Evolutionary conservation across 768 basidiomycete species (phyloP).

Genomic region (Trametes villosa): DNA sequence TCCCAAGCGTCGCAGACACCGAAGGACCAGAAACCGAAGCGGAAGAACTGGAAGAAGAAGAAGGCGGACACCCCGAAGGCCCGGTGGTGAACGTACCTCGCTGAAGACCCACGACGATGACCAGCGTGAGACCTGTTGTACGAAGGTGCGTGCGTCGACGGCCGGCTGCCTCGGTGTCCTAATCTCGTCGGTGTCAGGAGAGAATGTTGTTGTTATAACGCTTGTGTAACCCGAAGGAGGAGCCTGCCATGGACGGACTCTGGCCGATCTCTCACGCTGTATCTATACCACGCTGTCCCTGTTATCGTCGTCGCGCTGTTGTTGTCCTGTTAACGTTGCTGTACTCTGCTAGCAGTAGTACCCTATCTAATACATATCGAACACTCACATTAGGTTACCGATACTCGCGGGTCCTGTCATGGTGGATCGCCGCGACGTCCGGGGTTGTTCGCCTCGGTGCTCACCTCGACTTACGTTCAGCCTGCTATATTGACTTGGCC

Average conservation of each 20-base stretch:
- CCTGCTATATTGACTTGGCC: too few relatives aligned
- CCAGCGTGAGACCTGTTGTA: neutral
- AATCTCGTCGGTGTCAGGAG: neutral
- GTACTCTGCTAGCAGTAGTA: constrained; percentile 18
- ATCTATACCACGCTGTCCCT: constrained; percentile 21
- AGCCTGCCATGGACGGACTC: constrained; percentile 1
- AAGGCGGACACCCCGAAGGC: constrained; percentile 11
- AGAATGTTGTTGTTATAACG: neutral
- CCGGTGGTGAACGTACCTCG: constrained; percentile 7
- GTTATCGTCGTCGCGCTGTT: constrained; percentile 15
- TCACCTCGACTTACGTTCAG: too few relatives aligned
- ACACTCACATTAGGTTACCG: neutral
- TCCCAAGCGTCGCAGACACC: neutral
- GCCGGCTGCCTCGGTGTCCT: neutral
- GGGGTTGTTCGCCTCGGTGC: neutral
- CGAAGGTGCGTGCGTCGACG: neutral
- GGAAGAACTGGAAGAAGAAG: constrained; percentile 10
- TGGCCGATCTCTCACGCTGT: neutral
- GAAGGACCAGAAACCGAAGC: constrained; percentile 7
- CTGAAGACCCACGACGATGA: neutral
- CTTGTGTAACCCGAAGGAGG: neutral
- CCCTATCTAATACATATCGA: constrained; percentile 5
- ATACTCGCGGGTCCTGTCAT: neutral
- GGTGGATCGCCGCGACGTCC: neutral
- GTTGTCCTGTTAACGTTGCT: constrained; percentile 5